These are phyloP conservation scores for Narthecium ossifragum DNA, from an alignment of 106 monocot species.

Conservation along the genomic window DNA sequence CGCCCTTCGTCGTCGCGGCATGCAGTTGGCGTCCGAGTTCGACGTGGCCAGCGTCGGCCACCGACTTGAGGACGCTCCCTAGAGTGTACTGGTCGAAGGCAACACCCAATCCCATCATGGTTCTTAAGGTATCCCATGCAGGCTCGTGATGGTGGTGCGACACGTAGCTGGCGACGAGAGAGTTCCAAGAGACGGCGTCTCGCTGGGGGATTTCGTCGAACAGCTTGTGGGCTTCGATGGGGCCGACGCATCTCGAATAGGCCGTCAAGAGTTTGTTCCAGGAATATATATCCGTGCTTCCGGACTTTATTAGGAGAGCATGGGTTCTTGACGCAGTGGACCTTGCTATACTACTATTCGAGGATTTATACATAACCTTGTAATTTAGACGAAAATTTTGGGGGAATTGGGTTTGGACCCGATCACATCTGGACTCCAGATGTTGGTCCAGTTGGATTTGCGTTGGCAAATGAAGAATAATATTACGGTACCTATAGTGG, in stretches of 20 bases:
- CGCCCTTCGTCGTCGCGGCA: conserved; percentile 29
- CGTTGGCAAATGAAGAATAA: too few species aligned
- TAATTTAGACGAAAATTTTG: too few species aligned
- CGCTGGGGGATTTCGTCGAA: conserved; percentile 58
- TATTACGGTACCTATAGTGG: too few species aligned
- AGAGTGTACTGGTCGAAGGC: conserved; percentile 42
- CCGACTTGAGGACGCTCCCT: conserved; percentile 48
- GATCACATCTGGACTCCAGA: too few species aligned
- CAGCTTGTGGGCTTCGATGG: conserved; percentile 28
- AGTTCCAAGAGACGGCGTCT: conserved; percentile 68
- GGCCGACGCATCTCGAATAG: conserved; percentile 19
- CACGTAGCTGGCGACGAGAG: conserved; percentile 40
- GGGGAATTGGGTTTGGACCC: too few species aligned
- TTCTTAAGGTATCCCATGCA: conserved; percentile 21
- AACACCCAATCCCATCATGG: conserved; percentile 26
- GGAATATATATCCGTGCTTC: conserved; percentile 16
- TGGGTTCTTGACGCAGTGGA: too few species aligned
- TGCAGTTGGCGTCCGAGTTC: conserved; percentile 44
- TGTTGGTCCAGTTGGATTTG: too few species aligned
- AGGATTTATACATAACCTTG: too few species aligned
- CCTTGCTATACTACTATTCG: too few species aligned
- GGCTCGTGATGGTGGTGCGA: neutral
- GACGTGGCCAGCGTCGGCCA: conserved; percentile 6
- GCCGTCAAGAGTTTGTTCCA: conserved; percentile 57
- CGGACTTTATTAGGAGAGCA: conserved; percentile 35